These are phyloP conservation scores for Colletotrichum cuscutae DNA, from an alignment of 2,329 filamentous ascomycete species.

Conservation along the genomic window DNA sequence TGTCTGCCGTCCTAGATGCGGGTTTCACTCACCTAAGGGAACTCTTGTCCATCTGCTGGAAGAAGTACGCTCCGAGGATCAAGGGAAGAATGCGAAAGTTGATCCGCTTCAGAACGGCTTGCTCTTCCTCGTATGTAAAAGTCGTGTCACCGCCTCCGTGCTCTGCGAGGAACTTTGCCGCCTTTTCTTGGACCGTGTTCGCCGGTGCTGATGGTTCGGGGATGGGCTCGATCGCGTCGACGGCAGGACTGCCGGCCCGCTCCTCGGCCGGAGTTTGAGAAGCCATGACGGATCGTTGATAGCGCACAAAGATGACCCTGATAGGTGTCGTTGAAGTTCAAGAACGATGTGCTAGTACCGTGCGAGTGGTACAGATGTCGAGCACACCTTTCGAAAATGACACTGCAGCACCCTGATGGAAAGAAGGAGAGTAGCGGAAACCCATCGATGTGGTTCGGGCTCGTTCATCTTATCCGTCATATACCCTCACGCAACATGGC, in stretches of 20 bases:
- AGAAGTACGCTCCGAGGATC: conserved; percentile 65
- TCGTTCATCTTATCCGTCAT: conserved; percentile 22
- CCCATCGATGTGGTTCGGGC: background rate
- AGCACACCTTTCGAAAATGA: background rate
- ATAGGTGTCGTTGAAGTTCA: background rate
- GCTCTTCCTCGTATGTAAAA: conserved; percentile 62
- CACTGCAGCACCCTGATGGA: background rate
- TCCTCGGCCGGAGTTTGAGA: background rate
- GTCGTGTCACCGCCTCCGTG: conserved; percentile 47
- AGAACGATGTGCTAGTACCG: background rate
- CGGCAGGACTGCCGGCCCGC: background rate
- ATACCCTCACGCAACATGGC: background rate
- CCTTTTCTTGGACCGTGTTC: conserved; percentile 47
- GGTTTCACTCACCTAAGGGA: conserved; percentile 49
- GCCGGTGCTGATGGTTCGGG: background rate
- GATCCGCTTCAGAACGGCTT: conserved; percentile 55
- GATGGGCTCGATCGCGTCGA: conserved; percentile 14
- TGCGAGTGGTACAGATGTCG: background rate
- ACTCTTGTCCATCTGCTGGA: conserved; percentile 66
- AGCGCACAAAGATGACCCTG: too few species aligned
- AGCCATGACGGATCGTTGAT: background rate
- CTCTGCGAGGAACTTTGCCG: conserved; percentile 55
- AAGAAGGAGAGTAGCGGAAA: background rate
- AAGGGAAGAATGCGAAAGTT: conserved; percentile 61
- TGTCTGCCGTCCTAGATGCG: too few species aligned